A percentile compares a stretch with the other conserved stretches of the same genome.
These are phyloP conservation scores for Globisporangium okanoganense DNA, from an alignment of 352 stramenopile genomes.

Conservation along the genomic window DNA sequence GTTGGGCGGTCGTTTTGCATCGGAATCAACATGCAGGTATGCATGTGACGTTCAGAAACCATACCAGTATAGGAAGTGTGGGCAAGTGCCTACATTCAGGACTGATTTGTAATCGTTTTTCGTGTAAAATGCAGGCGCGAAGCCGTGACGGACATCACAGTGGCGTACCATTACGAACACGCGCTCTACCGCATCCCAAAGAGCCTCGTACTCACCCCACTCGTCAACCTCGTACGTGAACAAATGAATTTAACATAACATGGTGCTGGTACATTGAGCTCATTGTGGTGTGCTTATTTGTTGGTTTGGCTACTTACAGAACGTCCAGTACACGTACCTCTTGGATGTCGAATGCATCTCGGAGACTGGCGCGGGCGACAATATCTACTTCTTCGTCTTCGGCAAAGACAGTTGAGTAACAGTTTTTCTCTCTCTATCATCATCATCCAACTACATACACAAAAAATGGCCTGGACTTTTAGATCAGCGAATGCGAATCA, in stretches of 20 bases:
- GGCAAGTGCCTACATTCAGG: no score
- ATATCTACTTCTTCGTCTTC: conserved; percentile 78
- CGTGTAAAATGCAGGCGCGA: conserved; percentile 59
- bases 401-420: conserved; percentile 66
- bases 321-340: conserved; percentile 66
- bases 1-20: conserved; percentile 82
- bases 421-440: no score
- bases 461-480: no score
- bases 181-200: conserved; percentile 60
- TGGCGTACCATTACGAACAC: conserved; percentile 81
- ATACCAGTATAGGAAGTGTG: no score
- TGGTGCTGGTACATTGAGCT: conserved; percentile 2
- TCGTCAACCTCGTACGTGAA: conserved; percentile 59
- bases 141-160: conserved; percentile 56
- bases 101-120: no score
- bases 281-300: background rate
- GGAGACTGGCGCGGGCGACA: conserved; percentile 62
- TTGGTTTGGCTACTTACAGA: conserved; percentile 32
- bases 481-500: no score
- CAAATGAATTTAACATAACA: background rate
- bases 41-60: background rate
- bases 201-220: conserved; percentile 60
- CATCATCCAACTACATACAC: no score
- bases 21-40: conserved; percentile 72
- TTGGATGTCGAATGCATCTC: conserved; percentile 73